A percentile compares a stretch with the other conserved stretches of the same genome.
Conservation (phyloP, 768 basidiomycete species). For the Boletus vinaceobasis region DNA sequence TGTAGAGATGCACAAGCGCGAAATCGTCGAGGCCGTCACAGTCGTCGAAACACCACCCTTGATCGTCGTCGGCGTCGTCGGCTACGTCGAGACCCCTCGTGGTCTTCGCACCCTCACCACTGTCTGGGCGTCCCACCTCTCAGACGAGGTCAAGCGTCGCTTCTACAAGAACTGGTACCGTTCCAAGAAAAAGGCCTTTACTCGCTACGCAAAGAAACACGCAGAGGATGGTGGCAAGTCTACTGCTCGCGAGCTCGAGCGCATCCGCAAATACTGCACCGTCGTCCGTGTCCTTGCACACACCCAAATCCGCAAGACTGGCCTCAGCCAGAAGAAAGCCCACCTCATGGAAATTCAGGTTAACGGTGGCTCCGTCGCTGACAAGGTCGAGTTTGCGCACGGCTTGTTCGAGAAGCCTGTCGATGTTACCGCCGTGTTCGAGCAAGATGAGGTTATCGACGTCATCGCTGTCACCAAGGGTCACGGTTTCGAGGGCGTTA, state of each 20-base stretch:
- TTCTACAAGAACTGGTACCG: constrained; percentile 99
- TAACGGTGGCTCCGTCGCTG: constrained; percentile 92
- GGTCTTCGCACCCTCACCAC: constrained; percentile 98
- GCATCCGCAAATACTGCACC: constrained; percentile 99
- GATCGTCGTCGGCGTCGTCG: constrained; percentile 96
- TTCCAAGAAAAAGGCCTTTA: constrained; percentile 99
- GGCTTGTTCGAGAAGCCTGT: constrained; percentile 96
- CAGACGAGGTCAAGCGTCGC: constrained; percentile 95
- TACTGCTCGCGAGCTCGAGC: constrained; percentile 92
- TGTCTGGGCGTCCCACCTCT: constrained; percentile 97
- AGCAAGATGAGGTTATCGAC: constrained; percentile 96
- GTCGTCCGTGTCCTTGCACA: constrained; percentile 99
- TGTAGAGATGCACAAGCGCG: constrained; percentile 99
- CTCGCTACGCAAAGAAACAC: constrained; percentile 99
- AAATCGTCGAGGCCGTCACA: constrained; percentile 97
- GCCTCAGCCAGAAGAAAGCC: constrained; percentile 97
- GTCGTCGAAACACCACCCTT: constrained; percentile 96
- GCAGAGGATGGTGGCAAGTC: constrained; percentile 93
- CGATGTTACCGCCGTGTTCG: constrained; percentile 81
- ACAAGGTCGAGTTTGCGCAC: constrained; percentile 96
- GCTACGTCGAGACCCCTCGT: constrained; percentile 99
- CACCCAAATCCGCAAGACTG: constrained; percentile 98
- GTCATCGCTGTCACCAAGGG: constrained; percentile 98
- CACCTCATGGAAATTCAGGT: constrained; percentile 99
- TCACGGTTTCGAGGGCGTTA: constrained; percentile 99